Conservation (phyloP, 2,329 filamentous ascomycete species). For the Chaetomiaceae sp. region DNA sequence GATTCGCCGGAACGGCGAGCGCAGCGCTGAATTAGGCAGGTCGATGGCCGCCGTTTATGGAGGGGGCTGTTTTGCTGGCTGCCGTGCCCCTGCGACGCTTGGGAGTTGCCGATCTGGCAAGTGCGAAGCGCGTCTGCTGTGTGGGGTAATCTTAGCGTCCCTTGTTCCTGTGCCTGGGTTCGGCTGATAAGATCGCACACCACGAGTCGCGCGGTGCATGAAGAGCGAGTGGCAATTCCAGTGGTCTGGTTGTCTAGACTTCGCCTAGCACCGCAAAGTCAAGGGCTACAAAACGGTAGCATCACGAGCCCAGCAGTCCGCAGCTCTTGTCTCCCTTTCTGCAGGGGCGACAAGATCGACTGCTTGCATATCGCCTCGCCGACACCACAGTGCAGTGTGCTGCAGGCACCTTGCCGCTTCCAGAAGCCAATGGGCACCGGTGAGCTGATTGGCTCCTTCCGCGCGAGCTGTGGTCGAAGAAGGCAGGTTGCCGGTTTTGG, state of each 20-base stretch:
- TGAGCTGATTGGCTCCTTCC: neutral
- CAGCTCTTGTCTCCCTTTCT: neutral
- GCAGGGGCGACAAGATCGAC: constrained; percentile 1
- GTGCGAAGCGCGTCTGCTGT: neutral
- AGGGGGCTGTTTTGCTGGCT: neutral
- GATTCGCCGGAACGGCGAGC: constrained; percentile 20
- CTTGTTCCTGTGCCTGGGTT: neutral
- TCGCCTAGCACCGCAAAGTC: no score
- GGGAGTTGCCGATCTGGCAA: constrained; percentile 13
- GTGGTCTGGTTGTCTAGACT: no score
- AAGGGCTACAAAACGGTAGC: no score
- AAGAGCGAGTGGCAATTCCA: neutral
- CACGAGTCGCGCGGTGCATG: constrained; percentile 3
- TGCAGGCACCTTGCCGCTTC: neutral
- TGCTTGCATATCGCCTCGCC: neutral
- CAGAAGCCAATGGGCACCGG: neutral
- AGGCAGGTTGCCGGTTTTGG: constrained; percentile 10
- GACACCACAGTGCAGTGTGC: neutral
- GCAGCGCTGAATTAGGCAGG: constrained; percentile 24
- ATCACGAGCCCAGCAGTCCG: no score
- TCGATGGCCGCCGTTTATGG: constrained; percentile 15
- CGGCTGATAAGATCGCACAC: neutral
- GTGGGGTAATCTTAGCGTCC: constrained; percentile 5
- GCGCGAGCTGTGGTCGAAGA: neutral
- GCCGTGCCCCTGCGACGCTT: neutral